Evolutionary conservation across 306 rosid species (phyloP), one percentile per base, ranked within the genome.

Genomic region (Medicago lupulina): DNA sequence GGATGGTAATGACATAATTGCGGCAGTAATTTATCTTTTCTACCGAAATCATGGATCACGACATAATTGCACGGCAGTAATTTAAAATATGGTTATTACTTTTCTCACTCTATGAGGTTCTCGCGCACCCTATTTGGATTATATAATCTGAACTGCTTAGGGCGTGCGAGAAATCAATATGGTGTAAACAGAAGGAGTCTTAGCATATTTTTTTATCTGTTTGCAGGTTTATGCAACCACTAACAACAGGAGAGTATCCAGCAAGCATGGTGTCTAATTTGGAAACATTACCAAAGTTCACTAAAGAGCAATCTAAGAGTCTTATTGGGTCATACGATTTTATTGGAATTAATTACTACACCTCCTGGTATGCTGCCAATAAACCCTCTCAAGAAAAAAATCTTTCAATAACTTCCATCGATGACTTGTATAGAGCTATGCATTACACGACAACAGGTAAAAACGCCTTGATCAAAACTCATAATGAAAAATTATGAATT

Each of bases 331-430:
- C 96, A 18, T 86, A 80, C n/a, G 96, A 93, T 76, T 90, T 90
- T 70, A 38, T 92, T 58, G 94, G 97, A 64, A 53, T 92, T 4
- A 92, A 90, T 76, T 90, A 92, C 57, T 90, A 92, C 81, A 87
- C 92, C 7, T 0, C 89, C 13, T 73, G 67, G 9, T 92, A 84
- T n/a, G 88, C 86, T 49, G 71, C 83, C 44, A 28, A 71, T 65
- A 6, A 36, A 46, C 8, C 57, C 28, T 2, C 28, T 23, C 28
- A 23, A 23, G 28, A 23, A 23, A 23, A 23, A 23, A 23, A 23
- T 23, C 28, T 23, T 23, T 1, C 28, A 23, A 21, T 21, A 21
- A 34, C 49, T 87, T 76, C 59, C 76, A 55, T 10, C 50, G 28
- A 23, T 23, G 28, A 23, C 28, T 23, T 23, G 28, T 23, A 23